phyloP scores from a whole-genome alignment of 2,329 filamentous ascomycete genomes.

The Sordariomycetes sp. region DNA sequence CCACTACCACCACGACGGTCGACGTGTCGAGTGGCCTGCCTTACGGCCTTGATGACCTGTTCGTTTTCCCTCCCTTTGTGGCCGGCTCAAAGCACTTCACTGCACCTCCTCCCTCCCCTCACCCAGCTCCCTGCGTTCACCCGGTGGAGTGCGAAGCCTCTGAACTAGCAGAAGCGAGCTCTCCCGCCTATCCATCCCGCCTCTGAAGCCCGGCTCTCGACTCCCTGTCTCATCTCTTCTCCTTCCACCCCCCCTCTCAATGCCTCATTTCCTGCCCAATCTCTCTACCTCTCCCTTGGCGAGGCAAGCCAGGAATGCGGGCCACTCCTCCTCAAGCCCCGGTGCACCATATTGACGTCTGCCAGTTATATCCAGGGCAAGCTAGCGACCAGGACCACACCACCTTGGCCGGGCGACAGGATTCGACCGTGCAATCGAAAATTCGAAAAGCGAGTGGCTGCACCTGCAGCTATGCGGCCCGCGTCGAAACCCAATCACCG shows the following conservation, averaged over 20 bases:
- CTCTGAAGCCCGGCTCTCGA: not conserved
- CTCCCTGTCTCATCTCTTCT: not conserved
- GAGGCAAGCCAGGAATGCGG: not conserved
- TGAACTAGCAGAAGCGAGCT: not conserved
- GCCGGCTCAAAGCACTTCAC: not conserved
- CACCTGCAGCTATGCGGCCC: slow-evolving; percentile 3
- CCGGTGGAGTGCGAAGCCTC: not conserved
- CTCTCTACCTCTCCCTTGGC: not conserved
- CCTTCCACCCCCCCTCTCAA: not conserved
- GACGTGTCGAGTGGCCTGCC: not conserved
- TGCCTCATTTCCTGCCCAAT: slow-evolving; percentile 5
- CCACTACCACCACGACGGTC: no score
- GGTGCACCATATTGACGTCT: slow-evolving; percentile 2
- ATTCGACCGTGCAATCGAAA: not conserved
- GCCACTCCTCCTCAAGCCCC: not conserved
- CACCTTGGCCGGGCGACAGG: not conserved
- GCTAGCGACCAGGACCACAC: not conserved
- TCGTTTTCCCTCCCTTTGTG: not conserved
- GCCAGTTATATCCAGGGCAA: slow-evolving; percentile 1
- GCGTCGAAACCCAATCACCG: slow-evolving; percentile 5
- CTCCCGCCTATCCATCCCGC: not conserved
- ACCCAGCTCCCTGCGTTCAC: not conserved
- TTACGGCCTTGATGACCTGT: not conserved
- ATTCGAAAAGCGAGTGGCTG: slow-evolving; percentile 5
- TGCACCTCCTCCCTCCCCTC: not conserved